A percentile compares a stretch with the other conserved stretches of the same genome.
Conservation (phyloP, 2,329 filamentous ascomycete genomes). For the Trichophyton equinum region DNA sequence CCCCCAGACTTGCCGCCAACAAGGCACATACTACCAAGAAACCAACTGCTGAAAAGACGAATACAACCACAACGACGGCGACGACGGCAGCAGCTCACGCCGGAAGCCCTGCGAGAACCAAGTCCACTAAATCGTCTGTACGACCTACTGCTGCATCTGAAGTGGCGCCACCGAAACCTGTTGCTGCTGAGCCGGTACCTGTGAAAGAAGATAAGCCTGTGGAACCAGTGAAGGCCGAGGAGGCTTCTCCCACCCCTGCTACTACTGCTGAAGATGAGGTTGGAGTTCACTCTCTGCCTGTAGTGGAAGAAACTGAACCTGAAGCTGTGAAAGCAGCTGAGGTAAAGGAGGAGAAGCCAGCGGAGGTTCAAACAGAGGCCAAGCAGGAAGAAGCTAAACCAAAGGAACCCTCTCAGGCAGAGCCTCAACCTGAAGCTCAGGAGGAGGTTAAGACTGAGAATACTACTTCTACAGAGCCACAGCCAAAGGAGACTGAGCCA, state of each 20-base stretch:
- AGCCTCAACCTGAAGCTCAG: neutral
- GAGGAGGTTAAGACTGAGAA: neutral
- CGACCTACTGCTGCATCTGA: neutral
- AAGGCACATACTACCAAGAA: too few relatives aligned
- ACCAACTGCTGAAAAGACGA: too few relatives aligned
- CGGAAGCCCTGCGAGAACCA: slow-evolving; percentile 4
- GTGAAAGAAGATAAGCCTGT: neutral
- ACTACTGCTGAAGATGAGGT: neutral
- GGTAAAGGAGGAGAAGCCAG: neutral
- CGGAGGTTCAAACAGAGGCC: neutral
- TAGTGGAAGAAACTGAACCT: neutral
- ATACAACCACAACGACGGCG: neutral
- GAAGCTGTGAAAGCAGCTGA: neutral
- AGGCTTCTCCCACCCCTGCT: neutral
- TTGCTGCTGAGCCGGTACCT: neutral
- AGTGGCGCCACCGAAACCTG: neutral
- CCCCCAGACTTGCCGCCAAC: slow-evolving; percentile 19
- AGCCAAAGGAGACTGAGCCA: neutral
- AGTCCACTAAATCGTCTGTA: neutral
- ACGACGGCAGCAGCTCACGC: neutral
- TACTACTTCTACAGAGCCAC: neutral
- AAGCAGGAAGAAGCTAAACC: neutral
- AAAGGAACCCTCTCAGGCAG: neutral
- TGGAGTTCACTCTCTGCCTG: neutral
- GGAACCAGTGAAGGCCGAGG: neutral